phyloP scores from a whole-genome alignment of 352 stramenopile species.

The Phytophthora pluvialis region DNA sequence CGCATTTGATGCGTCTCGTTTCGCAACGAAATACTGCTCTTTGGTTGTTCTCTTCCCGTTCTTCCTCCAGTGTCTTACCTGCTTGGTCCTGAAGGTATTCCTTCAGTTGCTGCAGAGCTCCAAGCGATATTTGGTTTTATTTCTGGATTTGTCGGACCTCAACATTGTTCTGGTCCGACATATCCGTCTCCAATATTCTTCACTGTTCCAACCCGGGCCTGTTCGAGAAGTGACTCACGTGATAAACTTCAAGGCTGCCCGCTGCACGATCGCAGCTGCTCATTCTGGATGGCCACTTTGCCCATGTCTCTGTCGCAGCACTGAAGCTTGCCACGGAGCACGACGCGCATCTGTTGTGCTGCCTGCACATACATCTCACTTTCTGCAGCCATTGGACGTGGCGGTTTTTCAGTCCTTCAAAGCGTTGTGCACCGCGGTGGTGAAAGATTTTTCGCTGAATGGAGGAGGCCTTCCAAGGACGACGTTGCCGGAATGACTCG shows the following conservation, averaged over 20 bases:
- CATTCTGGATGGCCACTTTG: conserved; percentile 5
- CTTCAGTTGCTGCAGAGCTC: no score
- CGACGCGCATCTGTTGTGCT: conserved; percentile 1
- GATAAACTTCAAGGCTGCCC: neutral
- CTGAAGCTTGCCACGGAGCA: neutral
- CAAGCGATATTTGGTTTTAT: no score
- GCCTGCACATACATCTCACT: conserved; percentile 9
- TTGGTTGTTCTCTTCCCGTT: no score
- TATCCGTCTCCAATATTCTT: no score
- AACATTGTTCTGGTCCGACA: no score
- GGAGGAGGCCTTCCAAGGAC: conserved; percentile 6
- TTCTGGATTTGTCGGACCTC: no score
- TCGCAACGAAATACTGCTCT: no score
- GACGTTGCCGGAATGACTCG: conserved; percentile 3
- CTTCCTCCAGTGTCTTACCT: no score
- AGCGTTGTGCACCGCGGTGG: neutral
- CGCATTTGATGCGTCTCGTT: no score
- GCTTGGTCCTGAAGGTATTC: no score
- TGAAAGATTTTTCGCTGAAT: neutral
- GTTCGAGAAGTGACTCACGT: no score
- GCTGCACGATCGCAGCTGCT: neutral
- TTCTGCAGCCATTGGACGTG: conserved; percentile 4
- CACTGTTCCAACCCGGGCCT: no score
- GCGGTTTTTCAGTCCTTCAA: conserved; percentile 2
- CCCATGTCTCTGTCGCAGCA: neutral